Conservation (phyloP, 31 red algal genomes). For the Porphyra umbilicalis region DNA sequence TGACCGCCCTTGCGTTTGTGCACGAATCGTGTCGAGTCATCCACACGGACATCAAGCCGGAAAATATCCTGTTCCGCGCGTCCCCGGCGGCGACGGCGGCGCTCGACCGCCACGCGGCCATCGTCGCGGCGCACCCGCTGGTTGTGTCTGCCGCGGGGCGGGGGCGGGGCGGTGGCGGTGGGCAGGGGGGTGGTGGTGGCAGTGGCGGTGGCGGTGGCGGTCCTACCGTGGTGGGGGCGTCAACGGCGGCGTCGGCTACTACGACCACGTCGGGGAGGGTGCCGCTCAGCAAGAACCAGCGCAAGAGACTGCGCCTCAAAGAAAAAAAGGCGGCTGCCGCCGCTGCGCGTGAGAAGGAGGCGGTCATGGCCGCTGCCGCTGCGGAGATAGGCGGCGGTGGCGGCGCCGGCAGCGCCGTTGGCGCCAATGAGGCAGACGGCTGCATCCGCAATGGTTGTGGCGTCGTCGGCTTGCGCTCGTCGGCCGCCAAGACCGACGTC, state of each 20-base stretch:
- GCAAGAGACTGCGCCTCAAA: neutral
- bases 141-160: neutral
- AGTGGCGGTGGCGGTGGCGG: neutral
- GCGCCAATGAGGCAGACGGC: neutral
- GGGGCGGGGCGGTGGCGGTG: neutral
- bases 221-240: neutral
- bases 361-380: too few relatives aligned
- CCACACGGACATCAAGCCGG: slow-evolving; percentile 97
- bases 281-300: neutral
- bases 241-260: neutral
- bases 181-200: slow-evolving; percentile 12
- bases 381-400: neutral
- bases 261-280: neutral
- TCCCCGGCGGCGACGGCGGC: slow-evolving; percentile 10
- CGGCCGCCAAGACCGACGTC: neutral
- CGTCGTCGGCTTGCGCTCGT: neutral
- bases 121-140: neutral
- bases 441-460: neutral
- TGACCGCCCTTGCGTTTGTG: slow-evolving; percentile 62
- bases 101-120: neutral
- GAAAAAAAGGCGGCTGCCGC: neutral
- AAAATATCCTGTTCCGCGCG: slow-evolving; percentile 75
- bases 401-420: neutral
- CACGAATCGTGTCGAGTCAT: slow-evolving; percentile 78
- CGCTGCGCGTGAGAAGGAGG: neutral